phyloP scores from a whole-genome alignment of 1,284 basidiomycete species.

The Salmacisia buchloeana region DNA sequence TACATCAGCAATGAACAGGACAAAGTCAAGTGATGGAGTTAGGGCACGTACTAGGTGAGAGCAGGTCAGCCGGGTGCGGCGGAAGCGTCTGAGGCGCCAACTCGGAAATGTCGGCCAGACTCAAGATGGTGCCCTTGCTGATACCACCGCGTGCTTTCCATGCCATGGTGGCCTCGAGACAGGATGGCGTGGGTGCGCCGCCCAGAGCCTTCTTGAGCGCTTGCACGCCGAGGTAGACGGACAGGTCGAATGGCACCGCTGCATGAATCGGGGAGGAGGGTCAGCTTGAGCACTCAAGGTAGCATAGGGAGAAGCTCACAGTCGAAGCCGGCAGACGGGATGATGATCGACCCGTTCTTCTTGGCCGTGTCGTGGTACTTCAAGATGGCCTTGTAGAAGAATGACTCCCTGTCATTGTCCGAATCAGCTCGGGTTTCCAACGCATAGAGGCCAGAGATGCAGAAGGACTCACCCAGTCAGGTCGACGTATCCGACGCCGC shows the following conservation, averaged over 20 bases:
- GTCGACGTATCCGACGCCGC: slow-evolving; percentile 63
- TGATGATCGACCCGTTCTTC: slow-evolving; percentile 63
- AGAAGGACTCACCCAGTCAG: slow-evolving; percentile 50
- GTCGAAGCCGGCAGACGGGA: slow-evolving; percentile 68
- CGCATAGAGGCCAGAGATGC: not conserved
- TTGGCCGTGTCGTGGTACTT: slow-evolving; percentile 64
- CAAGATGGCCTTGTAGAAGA: slow-evolving; percentile 57
- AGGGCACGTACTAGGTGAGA: not conserved
- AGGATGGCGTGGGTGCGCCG: slow-evolving; percentile 52
- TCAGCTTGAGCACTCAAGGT: too few species aligned
- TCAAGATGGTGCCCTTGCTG: slow-evolving; percentile 1
- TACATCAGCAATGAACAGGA: not conserved
- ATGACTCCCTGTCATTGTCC: slow-evolving; percentile 51
- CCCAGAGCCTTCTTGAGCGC: slow-evolving; percentile 54
- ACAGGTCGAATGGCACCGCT: slow-evolving; percentile 60
- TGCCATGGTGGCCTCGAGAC: slow-evolving; percentile 51
- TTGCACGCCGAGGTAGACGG: slow-evolving; percentile 59
- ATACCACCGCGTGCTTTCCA: slow-evolving; percentile 4
- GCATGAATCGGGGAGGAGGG: too few species aligned
- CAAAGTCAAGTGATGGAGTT: not conserved
- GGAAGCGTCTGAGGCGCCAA: not conserved
- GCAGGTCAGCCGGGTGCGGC: not conserved
- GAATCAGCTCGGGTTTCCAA: not conserved
- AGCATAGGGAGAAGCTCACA: slow-evolving; percentile 47
- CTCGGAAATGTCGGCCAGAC: slow-evolving; percentile 2